Conservation (phyloP, 2,329 filamentous ascomycete species). For the Thelonectria rubi region DNA sequence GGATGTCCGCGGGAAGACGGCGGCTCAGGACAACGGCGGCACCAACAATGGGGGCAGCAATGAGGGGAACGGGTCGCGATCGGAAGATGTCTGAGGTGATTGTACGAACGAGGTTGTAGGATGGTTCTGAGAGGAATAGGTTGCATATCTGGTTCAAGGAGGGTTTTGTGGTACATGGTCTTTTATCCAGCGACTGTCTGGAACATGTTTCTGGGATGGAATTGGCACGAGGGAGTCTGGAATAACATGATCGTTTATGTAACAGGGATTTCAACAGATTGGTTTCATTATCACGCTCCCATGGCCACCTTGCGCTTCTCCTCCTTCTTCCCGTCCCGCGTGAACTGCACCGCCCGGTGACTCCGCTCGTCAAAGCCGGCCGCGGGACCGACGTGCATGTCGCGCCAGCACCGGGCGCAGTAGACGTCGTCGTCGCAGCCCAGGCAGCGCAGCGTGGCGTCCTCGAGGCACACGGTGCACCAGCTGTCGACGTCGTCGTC, state of each 20-base stretch:
- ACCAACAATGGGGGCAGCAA: conserved; percentile 6
- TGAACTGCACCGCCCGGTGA: conserved; percentile 73
- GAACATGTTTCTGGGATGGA: no score
- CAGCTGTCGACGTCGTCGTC: conserved; percentile 79
- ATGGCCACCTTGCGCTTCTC: conserved; percentile 49
- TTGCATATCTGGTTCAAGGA: background rate
- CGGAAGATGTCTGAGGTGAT: conserved; percentile 26
- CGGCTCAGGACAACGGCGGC: conserved; percentile 27
- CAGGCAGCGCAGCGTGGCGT: conserved; percentile 76
- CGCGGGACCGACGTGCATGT: conserved; percentile 76
- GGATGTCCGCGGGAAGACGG: conserved; percentile 73
- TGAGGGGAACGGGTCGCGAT: conserved; percentile 33
- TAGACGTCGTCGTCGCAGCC: conserved; percentile 79
- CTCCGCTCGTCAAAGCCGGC: conserved; percentile 75
- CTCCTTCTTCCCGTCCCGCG: conserved; percentile 47
- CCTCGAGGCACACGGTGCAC: conserved; percentile 85
- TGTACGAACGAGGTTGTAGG: background rate
- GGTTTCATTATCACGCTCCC: conserved; percentile 44
- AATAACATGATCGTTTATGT: no score
- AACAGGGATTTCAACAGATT: no score
- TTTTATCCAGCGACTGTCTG: no score
- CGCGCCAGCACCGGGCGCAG: conserved; percentile 80
- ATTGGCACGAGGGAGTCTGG: no score
- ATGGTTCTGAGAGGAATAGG: background rate
- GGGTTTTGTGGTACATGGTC: background rate